Base-by-base conservation (phyloP, 2,329 filamentous ascomycete species). In the Diaporthe citrichinensis region DNA sequence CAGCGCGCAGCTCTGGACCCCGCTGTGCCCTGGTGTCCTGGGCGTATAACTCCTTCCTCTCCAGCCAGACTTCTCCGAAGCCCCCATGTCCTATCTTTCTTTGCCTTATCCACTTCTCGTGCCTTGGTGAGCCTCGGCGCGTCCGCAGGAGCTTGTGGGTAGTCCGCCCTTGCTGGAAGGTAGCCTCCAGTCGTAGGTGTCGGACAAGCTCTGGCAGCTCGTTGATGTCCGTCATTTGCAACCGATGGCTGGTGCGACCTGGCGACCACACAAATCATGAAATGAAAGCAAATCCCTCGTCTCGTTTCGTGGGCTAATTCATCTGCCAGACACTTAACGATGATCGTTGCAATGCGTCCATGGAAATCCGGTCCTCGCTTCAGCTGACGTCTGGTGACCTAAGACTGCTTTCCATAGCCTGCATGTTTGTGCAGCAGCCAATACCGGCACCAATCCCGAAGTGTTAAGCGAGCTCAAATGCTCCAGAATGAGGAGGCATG, bases 141-240 rank as follows among this genome's bases (percentile, higher is more conserved):
- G 25, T 23, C 5, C 44, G 28, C 9, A 14, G 3, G 17, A 28
- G 31, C 8, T 17, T 67, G 44, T 51, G 62, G 15, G 51, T 12
- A 10, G 62, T 67, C 6, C 25, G 41, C 2, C 15, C 9, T 12
- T 36, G 25, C 28, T 36, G 5, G 44, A 67, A 34, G 15, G 15
- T 15, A 3, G 41, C 49, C 6, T 67, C 44, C 17, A 51, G 44
- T 34, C 12, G 44, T 51, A 49, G 25, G 10, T 67, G 62, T 31
- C 62, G 62, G 44, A 67, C 62, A 17, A 67, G 62, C 12, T 67
- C 62, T 14, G 62, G 62, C 28, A 51, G 17, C 2, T 67, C 62
- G 9, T 67, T 7, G 25, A n/a, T 0, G 10, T 36, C 62, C 1
- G 62, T 23, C 62, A 67, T 67, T 51, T 67, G 28, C 25, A 14